phyloP scores from a whole-genome alignment of 2,329 filamentous ascomycete species.

The Colletotrichum higginsianum region DNA sequence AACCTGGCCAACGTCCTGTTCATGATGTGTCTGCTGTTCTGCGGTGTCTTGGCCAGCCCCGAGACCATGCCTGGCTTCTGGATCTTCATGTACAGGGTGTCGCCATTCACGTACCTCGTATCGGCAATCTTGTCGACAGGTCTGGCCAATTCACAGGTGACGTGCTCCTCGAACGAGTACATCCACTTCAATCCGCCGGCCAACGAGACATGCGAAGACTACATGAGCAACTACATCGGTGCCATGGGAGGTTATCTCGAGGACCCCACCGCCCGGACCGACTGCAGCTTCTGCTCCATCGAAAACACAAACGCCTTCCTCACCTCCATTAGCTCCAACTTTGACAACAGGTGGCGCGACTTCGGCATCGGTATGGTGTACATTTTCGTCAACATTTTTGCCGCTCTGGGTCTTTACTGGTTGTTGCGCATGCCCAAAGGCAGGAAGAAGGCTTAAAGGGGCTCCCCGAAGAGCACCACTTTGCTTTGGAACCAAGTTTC shows the following conservation, averaged over 20 bases:
- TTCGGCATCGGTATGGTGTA: conserved; percentile 69
- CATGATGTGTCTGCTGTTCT: conserved; percentile 69
- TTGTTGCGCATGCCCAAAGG: conserved; percentile 53
- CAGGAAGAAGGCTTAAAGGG: conserved; percentile 37
- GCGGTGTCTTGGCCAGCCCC: conserved; percentile 73
- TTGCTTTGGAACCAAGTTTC: not conserved
- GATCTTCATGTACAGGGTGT: conserved; percentile 79
- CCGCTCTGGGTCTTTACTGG: conserved; percentile 65
- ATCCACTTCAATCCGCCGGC: conserved; percentile 68
- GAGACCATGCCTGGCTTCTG: conserved; percentile 75
- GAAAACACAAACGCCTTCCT: conserved; percentile 57
- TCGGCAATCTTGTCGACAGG: conserved; percentile 67
- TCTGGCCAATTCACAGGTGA: conserved; percentile 44
- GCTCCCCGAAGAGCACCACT: not conserved
- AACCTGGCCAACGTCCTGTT: conserved; percentile 74
- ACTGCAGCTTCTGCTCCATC: conserved; percentile 62
- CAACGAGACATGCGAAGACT: conserved; percentile 62
- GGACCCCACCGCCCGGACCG: conserved; percentile 56
- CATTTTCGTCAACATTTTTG: conserved; percentile 63
- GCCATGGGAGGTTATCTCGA: conserved; percentile 62
- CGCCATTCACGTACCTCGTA: conserved; percentile 79
- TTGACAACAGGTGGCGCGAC: conserved; percentile 67
- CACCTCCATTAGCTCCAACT: conserved; percentile 58
- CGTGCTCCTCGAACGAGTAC: conserved; percentile 57
- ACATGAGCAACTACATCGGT: conserved; percentile 61